Conservation (phyloP, 768 basidiomycete genomes). For the Lentinula sp. region DNA sequence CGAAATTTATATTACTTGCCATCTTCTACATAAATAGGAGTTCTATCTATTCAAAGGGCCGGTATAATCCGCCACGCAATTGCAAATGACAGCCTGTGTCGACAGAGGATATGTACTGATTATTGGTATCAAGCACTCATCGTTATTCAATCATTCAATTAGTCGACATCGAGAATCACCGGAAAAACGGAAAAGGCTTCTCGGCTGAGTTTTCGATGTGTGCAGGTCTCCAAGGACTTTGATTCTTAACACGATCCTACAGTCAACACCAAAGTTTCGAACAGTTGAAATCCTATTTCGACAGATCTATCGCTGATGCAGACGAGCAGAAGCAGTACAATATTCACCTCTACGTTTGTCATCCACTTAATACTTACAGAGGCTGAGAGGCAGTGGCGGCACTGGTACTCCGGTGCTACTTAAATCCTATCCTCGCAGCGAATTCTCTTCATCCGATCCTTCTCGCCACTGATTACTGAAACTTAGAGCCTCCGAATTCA, state of each 20-base stretch:
- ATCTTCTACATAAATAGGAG: too few species aligned
- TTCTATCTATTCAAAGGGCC: too few species aligned
- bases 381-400: background rate
- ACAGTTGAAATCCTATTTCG: background rate
- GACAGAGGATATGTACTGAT: too few species aligned
- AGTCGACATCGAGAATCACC: background rate
- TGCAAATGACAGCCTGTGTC: too few species aligned
- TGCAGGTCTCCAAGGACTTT: background rate
- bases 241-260: background rate
- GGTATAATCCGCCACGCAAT: too few species aligned
- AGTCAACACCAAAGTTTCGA: background rate
- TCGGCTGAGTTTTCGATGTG: background rate
- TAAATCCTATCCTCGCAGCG: background rate
- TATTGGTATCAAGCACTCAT: too few species aligned
- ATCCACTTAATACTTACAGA: too few species aligned
- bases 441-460: background rate
- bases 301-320: background rate
- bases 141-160: too few species aligned
- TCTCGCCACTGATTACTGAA: background rate
- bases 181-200: background rate
- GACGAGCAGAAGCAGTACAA: background rate
- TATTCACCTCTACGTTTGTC: background rate
- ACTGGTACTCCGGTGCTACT: background rate
- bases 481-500: background rate
- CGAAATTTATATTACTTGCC: too few species aligned